Base-by-base conservation (phyloP, 495 filamentous ascomycete species). In the Cercophora sp. region DNA sequence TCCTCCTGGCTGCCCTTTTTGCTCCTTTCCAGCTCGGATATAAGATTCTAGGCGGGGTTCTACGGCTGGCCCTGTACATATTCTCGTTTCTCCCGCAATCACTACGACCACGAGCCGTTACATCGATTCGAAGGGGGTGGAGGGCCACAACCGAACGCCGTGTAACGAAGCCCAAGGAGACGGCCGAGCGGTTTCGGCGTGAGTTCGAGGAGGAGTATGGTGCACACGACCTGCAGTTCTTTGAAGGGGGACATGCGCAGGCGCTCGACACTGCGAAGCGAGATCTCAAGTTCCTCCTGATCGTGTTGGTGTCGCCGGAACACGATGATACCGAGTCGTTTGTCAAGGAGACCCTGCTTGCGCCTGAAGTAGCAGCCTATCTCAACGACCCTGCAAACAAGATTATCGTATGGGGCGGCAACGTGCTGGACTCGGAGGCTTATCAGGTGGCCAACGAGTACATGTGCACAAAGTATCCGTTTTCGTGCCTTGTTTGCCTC, bases 191-290 rank as follows among this genome's bases (percentile, higher is more conserved):
- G 35, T 93, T 97, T 63, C 85, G 86, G 57, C 82, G 91, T 2
- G 88, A 96, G 51, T 96, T 98, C 58, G 89, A 96, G 64, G 93
- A 97, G 62, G 88, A 94, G 57, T 93, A 95, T 67, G 89, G 88
- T 2, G 67, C 70, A 8, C 76, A 86, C 55, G 67, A 70, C 13
- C 68, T 97, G 10, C 78, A 81, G 0, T 95, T 92, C 66, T 79
- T 85, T 55, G 91, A 96, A 55, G 85, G 83, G 34, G 89, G 91
- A 23, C 96, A 96, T 64, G 89, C 93, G 15, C 87, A 92, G 66
- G 88, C 90, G 0, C 75, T 94, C 47, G 93, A 98, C 61, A 67
- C 82, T 8, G 90, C 93, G 0, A 96, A 97, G 67, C 82, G 78
- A 51, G 89, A 96, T n/a, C 72, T 96, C 46, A 91, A 91, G 56